Evolutionary conservation across 768 basidiomycete genomes (phyloP), one percentile per base, ranked within the genome.

Genomic region (Butyriboletus loyo): DNA sequence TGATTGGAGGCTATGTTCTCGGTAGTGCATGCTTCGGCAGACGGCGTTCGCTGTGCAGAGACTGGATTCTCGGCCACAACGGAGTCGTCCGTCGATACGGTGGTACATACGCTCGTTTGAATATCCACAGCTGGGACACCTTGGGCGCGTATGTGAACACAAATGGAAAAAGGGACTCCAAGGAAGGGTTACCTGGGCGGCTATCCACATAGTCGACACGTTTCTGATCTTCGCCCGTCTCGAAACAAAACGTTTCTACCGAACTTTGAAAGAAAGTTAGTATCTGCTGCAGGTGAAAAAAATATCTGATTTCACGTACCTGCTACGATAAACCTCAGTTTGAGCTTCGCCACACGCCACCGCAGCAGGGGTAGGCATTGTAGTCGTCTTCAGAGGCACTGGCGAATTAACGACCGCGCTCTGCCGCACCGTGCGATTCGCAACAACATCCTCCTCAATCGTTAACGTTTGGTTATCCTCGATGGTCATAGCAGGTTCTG

Each of bases 221-320:
- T 21, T 31, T 25, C 24, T 35, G 30, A 15, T 37, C 40, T 14
- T 49, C 27, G 4, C 17, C 22, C 7, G n/a, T 35, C 13, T 21
- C 37, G 1, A 6, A 8, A 11, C 21, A 37, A 49, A 53, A 15
- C 0, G 1, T 27, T 8, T 25, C 37, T 2, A 35, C 31, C 34
- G 28, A 49, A 22, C 59, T 62, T 19, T 0, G 22, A 38, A n/a
- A n/a, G 7, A 21, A 36, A 8, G 7, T 58, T 7, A 44, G n/a
- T 6, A 32, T n/a, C 10, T 10, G 13, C 8, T 6, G 9, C 21
- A 30, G 11, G 38, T 10, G 19, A 4, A 10, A 21, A 21, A 14
- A 5, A 8, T 15, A 0, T 21, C n/a, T 17, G 5, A 35, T 27
- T 14, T 21, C 37, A 39, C 51, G 7, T 13, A 61, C 63, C 48